Conservation (phyloP, 768 basidiomycete species). For the Candolleomyces efflorescens region DNA sequence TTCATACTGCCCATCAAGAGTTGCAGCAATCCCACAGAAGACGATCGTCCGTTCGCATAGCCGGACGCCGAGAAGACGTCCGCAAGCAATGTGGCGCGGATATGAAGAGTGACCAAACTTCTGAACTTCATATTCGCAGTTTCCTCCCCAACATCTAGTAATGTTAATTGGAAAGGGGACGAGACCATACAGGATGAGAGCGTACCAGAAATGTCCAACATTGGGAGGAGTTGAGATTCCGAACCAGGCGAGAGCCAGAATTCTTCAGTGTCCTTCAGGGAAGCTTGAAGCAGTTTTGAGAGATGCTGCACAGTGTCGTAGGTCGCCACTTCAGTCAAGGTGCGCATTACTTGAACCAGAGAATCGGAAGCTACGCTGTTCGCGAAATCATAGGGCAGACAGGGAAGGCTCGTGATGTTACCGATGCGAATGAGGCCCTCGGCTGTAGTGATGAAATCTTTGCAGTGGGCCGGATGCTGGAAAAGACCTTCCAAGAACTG, state of each 20-base stretch:
- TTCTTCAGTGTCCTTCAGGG: constrained; percentile 61
- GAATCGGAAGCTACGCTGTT: constrained; percentile 83
- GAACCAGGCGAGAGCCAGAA: constrained; percentile 61
- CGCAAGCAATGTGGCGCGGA: constrained; percentile 76
- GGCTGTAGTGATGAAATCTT: constrained; percentile 76
- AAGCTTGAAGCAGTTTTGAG: constrained; percentile 62
- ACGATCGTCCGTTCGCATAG: constrained; percentile 72
- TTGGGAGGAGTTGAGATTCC: constrained; percentile 58
- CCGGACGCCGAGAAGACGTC: constrained; percentile 85
- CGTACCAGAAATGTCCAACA: constrained; percentile 53
- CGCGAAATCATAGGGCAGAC: constrained; percentile 85
- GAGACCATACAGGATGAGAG: constrained; percentile 9
- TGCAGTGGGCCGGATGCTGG: constrained; percentile 85
- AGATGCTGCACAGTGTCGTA: constrained; percentile 70
- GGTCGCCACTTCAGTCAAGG: constrained; percentile 84
- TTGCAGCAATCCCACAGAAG: constrained; percentile 66
- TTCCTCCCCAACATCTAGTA: constrained; percentile 40
- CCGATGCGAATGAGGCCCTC: constrained; percentile 75
- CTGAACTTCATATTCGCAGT: constrained; percentile 65
- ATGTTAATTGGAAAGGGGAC: constrained; percentile 4
- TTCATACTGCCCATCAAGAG: constrained; percentile 64
- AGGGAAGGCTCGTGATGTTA: constrained; percentile 75
- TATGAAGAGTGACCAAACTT: constrained; percentile 67
- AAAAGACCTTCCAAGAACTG: constrained; percentile 96
- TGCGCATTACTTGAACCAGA: constrained; percentile 82